Evolutionary conservation across 345 rosid species (phyloP).

Genomic region (Pistacia vera): DNA sequence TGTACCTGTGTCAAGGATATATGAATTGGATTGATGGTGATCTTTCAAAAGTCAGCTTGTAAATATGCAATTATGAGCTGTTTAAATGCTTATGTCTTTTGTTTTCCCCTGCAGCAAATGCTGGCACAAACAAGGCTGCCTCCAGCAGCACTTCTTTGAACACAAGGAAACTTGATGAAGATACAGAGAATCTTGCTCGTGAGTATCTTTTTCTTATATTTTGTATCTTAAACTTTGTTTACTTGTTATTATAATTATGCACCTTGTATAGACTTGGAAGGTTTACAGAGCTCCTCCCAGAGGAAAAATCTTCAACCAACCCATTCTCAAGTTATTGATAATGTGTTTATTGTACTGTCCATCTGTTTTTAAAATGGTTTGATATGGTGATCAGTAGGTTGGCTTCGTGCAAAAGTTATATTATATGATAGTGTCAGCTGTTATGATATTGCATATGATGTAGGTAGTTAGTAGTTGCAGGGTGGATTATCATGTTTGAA

Average conservation of each 20-base stretch:
- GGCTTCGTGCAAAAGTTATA: no score
- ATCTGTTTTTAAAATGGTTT: no score
- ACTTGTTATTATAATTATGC: neutral
- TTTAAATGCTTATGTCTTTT: neutral
- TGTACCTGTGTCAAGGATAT: neutral
- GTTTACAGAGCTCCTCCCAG: no score
- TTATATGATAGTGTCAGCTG: no score
- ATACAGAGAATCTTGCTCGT: constrained; percentile 94
- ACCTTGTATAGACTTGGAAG: no score
- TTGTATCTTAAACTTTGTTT: neutral
- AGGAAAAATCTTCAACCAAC: no score
- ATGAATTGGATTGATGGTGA: neutral
- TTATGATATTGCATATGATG: no score
- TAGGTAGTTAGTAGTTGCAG: neutral
- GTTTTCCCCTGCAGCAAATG: constrained; percentile 56
- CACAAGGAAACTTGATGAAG: constrained; percentile 95
- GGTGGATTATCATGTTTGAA: neutral
- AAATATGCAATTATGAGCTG: neutral
- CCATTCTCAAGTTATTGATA: no score
- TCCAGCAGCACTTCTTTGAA: constrained; percentile 89
- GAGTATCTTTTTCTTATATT: constrained; percentile 27
- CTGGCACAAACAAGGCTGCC: constrained; percentile 90
- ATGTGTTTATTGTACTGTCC: no score
- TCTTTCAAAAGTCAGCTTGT: neutral
- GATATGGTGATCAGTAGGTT: no score